Evolutionary conservation across 768 basidiomycete species (phyloP), one percentile per base, ranked within the genome.

Genomic region (Termitomyces sp.): DNA sequence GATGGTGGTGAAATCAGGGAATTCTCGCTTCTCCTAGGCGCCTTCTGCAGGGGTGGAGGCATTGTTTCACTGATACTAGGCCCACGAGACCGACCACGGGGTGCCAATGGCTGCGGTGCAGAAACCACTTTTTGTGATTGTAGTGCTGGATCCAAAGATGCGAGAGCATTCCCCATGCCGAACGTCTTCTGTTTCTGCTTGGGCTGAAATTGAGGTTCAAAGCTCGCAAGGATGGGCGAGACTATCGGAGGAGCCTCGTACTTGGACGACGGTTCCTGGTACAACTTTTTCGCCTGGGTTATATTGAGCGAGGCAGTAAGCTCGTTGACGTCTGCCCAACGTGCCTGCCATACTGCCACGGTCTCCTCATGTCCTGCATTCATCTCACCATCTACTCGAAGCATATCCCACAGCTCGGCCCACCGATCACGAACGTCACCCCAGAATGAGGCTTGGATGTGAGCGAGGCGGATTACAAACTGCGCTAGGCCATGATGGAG

Each of bases 321-420:
- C 35, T 71, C 77, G 61, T 86, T 86, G 41, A 90, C 86, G 43
- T 89, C 88, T 13, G 69, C 75, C 83, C 85, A 93, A 16, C 91
- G 75, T 41, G 76, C 74, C 67, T 78, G 76, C 91, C 91, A 93
- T 10, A 91, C 87, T 0, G 76, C 76, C 30, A 85, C 67, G 23
- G 91, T 93, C 75, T 92, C 91, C 9, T 78, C 79, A 5, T 79
- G 79, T 7, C 84, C 86, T 0, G 80, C 84, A 61, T 86, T 86
- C 74, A 81, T 70, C 73, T 88, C 86, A 2, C 85, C 86, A 20
- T 89, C 88, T 4, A 88, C 84, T 10, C 81, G 75, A n/a, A 89
- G 72, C 68, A 87, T 89, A 60, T 92, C 88, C 91, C 91, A 93
- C n/a, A 93, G 72, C n/a, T 85, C 86, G 2, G 77, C 80, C 91